Conservation (phyloP, 208 protist species). For the Jaenimonas drosophilae region DNA sequence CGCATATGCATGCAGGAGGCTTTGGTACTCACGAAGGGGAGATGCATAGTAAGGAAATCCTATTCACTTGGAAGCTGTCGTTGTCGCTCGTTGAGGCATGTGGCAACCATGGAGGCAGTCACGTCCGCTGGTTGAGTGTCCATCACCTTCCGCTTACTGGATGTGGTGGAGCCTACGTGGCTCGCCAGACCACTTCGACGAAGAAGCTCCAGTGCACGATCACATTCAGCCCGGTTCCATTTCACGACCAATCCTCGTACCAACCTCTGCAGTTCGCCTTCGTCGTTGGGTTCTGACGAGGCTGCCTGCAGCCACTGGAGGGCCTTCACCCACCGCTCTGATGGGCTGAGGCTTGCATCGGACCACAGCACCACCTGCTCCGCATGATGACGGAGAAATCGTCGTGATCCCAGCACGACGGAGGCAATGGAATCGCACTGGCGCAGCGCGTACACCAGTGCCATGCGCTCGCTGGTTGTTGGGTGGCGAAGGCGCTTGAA, state of each 20-base stretch:
- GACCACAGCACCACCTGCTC: constrained; percentile 63
- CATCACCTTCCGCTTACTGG: no score
- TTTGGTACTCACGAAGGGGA: no score
- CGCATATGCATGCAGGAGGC: no score
- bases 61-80: no score
- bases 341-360: constrained; percentile 10
- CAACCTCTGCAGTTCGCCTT: no score
- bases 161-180: no score
- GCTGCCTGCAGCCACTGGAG: constrained; percentile 7
- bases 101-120: no score
- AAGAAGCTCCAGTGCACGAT: constrained; percentile 25
- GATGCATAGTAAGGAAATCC: no score
- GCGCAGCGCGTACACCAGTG: constrained; percentile 30
- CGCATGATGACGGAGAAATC: constrained; percentile 27
- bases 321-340: constrained; percentile 10
- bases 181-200: constrained; percentile 5
- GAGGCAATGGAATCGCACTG: constrained; percentile 14
- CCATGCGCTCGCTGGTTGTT: constrained; percentile 24
- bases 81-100: no score
- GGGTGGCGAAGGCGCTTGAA: constrained; percentile 40
- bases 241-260: no score
- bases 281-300: neutral
- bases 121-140: no score
- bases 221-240: constrained; percentile 23
- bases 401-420: constrained; percentile 15